Evolutionary conservation across 495 filamentous ascomycete genomes (phyloP), one percentile per base, ranked within the genome.

Genomic region (Penicillium robsamsonii): DNA sequence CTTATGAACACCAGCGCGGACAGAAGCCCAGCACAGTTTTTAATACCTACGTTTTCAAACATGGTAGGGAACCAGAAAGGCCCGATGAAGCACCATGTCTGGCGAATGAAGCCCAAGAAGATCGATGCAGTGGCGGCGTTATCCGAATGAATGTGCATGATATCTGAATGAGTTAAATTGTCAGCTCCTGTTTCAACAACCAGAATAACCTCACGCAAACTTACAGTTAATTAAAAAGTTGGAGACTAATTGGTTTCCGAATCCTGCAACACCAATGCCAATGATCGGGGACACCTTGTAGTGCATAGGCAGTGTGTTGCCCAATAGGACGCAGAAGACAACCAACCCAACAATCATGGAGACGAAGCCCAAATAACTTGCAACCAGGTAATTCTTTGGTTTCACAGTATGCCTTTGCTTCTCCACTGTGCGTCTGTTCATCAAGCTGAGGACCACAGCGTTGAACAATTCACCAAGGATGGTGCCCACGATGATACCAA

Each of bases 191-290:
- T 8, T 12, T 10, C 11, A 22, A 10, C 10, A 43, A 43, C 18
- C 6, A 27, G 5, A 17, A 24, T 22, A 2, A 12, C 5, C 7
- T 12, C 18, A 20, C 3, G 20, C 18, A 43, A 43, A 43, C 38
- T 43, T 11, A 43, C 41, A 43, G 10, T 43, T 43, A 13, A 43
- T 43, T 20, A 43, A 43, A 43, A 43, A 43, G 41, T 43, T 43
- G 20, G 41, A 24, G 10, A 43, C 41, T 6, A 43, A 43, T 43
- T 43, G 41, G 41, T 43, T 43, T 13, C 41, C 18, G 20, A 43
- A 43, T 12, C 41, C 41, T 24, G 41, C 20, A 43, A 43, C 11
- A 24, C 41, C 41, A 43, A 43, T 18, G 41, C 41, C 41, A 43
- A 43, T 43, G 20, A 43, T 43, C 10, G 41, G 41, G 10, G 41